A percentile compares a stretch with the other conserved stretches of the same genome.
Conservation (phyloP, 345 rosid species). For the Limnanthes douglasii region DNA sequence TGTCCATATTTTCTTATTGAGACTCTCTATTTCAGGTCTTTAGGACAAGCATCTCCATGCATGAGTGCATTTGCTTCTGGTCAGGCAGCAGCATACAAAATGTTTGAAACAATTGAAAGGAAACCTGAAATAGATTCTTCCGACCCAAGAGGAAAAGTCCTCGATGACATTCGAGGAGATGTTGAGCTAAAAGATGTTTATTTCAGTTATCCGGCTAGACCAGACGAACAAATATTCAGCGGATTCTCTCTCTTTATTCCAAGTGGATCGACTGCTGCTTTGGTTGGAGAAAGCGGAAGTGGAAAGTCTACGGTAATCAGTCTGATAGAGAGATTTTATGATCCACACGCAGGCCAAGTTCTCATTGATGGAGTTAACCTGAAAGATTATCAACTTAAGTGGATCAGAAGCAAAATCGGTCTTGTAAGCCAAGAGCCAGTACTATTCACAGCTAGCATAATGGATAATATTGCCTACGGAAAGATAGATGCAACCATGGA, state of each 20-base stretch:
- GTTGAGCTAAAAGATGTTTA: slow-evolving; percentile 23
- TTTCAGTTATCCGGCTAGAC: slow-evolving; percentile 37
- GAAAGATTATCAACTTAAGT: slow-evolving; percentile 25
- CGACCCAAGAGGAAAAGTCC: slow-evolving; percentile 17
- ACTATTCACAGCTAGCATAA: slow-evolving; percentile 25
- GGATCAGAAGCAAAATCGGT: slow-evolving; percentile 31
- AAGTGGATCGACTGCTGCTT: slow-evolving; percentile 21
- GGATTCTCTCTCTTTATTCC: slow-evolving; percentile 30
- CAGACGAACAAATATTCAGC: slow-evolving; percentile 41
- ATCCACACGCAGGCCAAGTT: slow-evolving; percentile 32
- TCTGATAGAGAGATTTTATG: slow-evolving; percentile 66
- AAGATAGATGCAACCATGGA: slow-evolving; percentile 9
- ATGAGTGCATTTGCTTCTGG: slow-evolving; percentile 9
- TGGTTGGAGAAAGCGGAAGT: slow-evolving; percentile 48
- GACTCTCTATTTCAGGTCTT: background rate
- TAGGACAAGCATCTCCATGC: slow-evolving; percentile 70
- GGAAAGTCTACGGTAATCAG: slow-evolving; percentile 65
- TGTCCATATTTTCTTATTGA: background rate
- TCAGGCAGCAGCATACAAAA: slow-evolving; percentile 53
- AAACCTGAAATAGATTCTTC: slow-evolving; percentile 29
- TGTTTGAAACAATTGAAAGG: slow-evolving; percentile 31
- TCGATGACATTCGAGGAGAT: slow-evolving; percentile 29
- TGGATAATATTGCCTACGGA: slow-evolving; percentile 30
- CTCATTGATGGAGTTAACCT: slow-evolving; percentile 25
- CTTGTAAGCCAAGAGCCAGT: slow-evolving; percentile 42